Evolutionary conservation across 2,329 filamentous ascomycete genomes (phyloP).

Genomic region (Sporothrix protearum): DNA sequence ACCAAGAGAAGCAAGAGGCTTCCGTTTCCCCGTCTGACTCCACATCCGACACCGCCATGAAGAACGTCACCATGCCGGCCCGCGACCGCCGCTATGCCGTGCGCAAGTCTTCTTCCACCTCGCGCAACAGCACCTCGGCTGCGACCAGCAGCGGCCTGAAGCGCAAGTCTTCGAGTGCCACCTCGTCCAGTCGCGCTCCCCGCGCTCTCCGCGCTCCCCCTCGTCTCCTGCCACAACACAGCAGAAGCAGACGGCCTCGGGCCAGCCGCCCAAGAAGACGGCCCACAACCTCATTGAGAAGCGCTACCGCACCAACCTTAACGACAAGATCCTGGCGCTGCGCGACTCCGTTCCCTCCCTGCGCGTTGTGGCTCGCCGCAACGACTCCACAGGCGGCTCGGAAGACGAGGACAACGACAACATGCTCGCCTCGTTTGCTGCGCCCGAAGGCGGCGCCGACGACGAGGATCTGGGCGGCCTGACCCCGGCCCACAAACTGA

Average conservation of each 20-base stretch:
- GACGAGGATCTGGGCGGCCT: slow-evolving; percentile 40
- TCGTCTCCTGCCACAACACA: slow-evolving; percentile 27
- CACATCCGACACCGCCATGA: background rate
- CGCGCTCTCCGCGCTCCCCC: slow-evolving; percentile 28
- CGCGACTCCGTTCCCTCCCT: slow-evolving; percentile 63
- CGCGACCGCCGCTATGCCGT: slow-evolving; percentile 30
- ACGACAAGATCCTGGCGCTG: slow-evolving; percentile 75
- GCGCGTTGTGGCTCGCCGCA: slow-evolving; percentile 43
- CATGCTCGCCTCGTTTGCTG: slow-evolving; percentile 34
- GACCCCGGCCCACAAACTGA: slow-evolving; percentile 42
- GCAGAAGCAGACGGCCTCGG: slow-evolving; percentile 19
- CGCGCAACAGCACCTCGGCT: slow-evolving; percentile 20
- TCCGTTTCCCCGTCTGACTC: background rate
- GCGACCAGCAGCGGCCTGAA: slow-evolving; percentile 32
- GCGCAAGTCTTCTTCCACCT: slow-evolving; percentile 27
- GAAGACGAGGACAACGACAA: slow-evolving; percentile 40
- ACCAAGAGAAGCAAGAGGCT: background rate
- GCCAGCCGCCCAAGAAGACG: slow-evolving; percentile 60
- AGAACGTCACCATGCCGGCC: slow-evolving; percentile 12
- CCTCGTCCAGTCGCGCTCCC: slow-evolving; percentile 27
- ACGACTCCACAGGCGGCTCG: slow-evolving; percentile 38
- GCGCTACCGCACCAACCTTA: slow-evolving; percentile 76
- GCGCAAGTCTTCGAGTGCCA: slow-evolving; percentile 34
- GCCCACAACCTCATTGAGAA: slow-evolving; percentile 86
- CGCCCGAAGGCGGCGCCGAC: slow-evolving; percentile 42